Percentiles rank a stretch among this genome's conserved stretches.
Conservation (phyloP, 176 grass and related monocot genomes). For the Eleusine indica region DNA sequence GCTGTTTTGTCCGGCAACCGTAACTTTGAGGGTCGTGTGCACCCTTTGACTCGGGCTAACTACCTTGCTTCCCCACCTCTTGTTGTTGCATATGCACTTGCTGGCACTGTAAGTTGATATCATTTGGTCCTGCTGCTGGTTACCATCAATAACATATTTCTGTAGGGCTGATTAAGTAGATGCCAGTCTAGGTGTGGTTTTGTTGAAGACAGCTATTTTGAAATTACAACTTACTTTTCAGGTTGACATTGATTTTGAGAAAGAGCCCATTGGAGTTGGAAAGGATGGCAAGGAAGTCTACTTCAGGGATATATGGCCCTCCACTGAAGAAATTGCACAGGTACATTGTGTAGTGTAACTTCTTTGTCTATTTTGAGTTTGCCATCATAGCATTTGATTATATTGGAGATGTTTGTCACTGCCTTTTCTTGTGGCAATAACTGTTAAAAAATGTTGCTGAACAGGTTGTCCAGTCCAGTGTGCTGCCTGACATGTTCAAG, state of each 20-base stretch:
- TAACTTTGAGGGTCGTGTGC: constrained; percentile 91
- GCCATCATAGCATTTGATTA: not conserved
- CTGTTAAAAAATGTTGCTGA: constrained; percentile 32
- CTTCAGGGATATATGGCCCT: constrained; percentile 97
- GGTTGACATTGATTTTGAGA: constrained; percentile 99
- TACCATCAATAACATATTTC: constrained; percentile 1
- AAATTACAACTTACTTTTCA: constrained; percentile 49
- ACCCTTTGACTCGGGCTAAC: constrained; percentile 85
- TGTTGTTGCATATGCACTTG: constrained; percentile 92
- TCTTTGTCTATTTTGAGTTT: not conserved
- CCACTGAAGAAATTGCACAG: constrained; percentile 87
- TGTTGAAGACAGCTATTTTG: not conserved
- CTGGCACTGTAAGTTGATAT: constrained; percentile 67
- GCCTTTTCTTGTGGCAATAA: constrained; percentile 20
- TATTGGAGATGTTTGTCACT: constrained; percentile 10
- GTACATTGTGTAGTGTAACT: constrained; percentile 46
- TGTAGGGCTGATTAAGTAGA: not conserved
- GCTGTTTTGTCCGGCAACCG: constrained; percentile 92
- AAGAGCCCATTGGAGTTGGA: constrained; percentile 83
- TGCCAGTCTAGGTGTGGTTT: not conserved
- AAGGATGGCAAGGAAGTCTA: constrained; percentile 86
- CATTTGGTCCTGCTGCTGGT: constrained; percentile 13
- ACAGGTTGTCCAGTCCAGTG: constrained; percentile 86
- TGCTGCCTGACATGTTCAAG: constrained; percentile 93
- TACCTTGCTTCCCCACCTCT: constrained; percentile 92